These are phyloP conservation scores for Deinandra increscens DNA, from an alignment of 129 eudicot species.

Conservation along the genomic window DNA sequence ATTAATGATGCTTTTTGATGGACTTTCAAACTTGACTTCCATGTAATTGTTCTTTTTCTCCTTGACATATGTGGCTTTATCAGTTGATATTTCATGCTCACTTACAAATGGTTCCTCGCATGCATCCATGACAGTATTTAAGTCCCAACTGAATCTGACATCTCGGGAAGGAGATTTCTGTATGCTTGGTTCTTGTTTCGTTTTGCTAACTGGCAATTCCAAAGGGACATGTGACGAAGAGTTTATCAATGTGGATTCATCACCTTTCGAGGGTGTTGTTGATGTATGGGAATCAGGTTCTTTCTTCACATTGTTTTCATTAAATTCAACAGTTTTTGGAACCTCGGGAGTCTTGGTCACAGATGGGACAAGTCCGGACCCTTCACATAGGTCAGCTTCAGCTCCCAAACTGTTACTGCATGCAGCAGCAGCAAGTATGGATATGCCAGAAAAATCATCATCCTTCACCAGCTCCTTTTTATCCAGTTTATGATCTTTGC, in stretches of 20 bases:
- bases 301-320: constrained; percentile 15
- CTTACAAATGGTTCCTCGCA: constrained; percentile 36
- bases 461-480: constrained; percentile 18
- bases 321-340: not conserved
- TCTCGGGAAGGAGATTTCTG: constrained; percentile 23
- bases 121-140: constrained; percentile 34
- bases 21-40: constrained; percentile 13
- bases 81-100: constrained; percentile 14
- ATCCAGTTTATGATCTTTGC: constrained; percentile 24
- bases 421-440: constrained; percentile 43
- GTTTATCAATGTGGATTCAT: constrained; percentile 1
- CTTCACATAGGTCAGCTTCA: constrained; percentile 23
- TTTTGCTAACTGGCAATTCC: not conserved
- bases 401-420: constrained; percentile 35
- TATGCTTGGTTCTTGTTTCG: constrained; percentile 12
- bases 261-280: not conserved
- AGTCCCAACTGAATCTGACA: constrained; percentile 36
- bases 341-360: not conserved
- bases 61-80: not conserved
- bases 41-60: constrained; percentile 14
- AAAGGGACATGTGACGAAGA: not conserved
- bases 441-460: constrained; percentile 38
- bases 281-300: constrained; percentile 15
- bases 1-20: too few species aligned
- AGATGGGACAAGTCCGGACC: not conserved